Evolutionary conservation across 176 grass and related monocot genomes (phyloP).

Genomic region (Eremochloa ophiuroides): DNA sequence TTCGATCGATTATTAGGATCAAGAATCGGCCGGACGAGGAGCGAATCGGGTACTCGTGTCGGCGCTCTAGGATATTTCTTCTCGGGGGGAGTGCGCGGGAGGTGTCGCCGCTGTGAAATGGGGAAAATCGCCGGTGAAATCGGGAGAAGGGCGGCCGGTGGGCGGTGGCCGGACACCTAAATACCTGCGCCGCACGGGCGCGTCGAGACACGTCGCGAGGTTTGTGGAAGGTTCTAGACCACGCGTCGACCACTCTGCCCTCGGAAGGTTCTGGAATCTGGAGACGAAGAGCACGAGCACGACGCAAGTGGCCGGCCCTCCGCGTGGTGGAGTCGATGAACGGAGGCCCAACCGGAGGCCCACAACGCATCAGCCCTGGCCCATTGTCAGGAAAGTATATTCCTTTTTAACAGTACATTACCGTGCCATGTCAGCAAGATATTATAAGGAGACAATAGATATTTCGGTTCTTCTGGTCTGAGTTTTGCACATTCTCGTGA

Average conservation of each 20-base stretch:
- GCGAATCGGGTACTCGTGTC: neutral
- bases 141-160: neutral
- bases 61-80: slow-evolving; percentile 17
- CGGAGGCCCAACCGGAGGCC: neutral
- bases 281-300: neutral
- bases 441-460: neutral
- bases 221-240: slow-evolving; percentile 46
- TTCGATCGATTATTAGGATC: no score
- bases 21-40: neutral
- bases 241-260: neutral
- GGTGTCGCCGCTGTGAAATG: neutral
- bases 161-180: neutral
- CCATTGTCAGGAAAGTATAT: neutral
- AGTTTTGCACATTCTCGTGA: no score
- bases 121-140: neutral
- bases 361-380: neutral
- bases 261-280: slow-evolving; percentile 48
- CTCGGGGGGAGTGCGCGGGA: no score
- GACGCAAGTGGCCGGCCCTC: neutral
- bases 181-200: slow-evolving; percentile 25
- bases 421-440: neutral
- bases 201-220: slow-evolving; percentile 28
- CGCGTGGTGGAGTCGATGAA: neutral
- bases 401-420: neutral
- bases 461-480: no score